Evolutionary conservation across 2,329 filamentous ascomycete genomes (phyloP).

Genomic region (Fusarium xylarioides): DNA sequence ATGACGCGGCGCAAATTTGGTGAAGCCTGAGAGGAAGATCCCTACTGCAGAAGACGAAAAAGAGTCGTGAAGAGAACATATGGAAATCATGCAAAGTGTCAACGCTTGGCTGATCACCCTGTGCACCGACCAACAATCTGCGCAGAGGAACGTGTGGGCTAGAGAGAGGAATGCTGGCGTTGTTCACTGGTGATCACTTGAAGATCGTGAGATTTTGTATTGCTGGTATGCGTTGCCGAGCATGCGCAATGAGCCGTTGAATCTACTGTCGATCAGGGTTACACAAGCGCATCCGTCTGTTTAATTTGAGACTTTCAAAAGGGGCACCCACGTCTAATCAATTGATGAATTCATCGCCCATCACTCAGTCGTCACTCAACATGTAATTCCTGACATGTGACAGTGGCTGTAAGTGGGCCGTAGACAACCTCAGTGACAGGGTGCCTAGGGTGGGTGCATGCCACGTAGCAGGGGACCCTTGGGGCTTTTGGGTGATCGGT

Average conservation of each 20-base stretch:
- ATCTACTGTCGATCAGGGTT: conserved; percentile 11
- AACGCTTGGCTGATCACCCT: not conserved
- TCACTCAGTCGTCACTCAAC: not conserved
- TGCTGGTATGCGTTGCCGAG: conserved; percentile 11
- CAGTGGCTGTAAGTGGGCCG: conserved; percentile 43
- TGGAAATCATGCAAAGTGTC: not conserved
- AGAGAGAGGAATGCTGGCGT: conserved; percentile 33
- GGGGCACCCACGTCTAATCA: conserved; percentile 15
- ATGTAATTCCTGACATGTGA: conserved; percentile 44
- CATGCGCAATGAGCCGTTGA: conserved; percentile 13
- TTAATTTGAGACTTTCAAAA: conserved; percentile 18
- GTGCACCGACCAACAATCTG: not conserved
- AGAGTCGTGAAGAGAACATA: not conserved
- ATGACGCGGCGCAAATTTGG: not conserved
- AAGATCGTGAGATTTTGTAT: conserved; percentile 11
- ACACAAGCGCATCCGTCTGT: not conserved
- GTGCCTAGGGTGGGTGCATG: no score
- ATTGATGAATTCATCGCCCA: not conserved
- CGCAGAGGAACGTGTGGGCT: not conserved
- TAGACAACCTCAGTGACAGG: conserved; percentile 21
- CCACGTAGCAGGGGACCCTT: conserved; percentile 24
- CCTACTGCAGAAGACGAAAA: not conserved
- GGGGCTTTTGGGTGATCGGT: conserved; percentile 20
- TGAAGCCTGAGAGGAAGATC: not conserved
- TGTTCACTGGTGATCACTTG: not conserved